A percentile compares a stretch with the other conserved stretches of the same genome.
Evolutionary conservation across 768 basidiomycete genomes (phyloP).

Genomic region (Lactifluus piperatus): DNA sequence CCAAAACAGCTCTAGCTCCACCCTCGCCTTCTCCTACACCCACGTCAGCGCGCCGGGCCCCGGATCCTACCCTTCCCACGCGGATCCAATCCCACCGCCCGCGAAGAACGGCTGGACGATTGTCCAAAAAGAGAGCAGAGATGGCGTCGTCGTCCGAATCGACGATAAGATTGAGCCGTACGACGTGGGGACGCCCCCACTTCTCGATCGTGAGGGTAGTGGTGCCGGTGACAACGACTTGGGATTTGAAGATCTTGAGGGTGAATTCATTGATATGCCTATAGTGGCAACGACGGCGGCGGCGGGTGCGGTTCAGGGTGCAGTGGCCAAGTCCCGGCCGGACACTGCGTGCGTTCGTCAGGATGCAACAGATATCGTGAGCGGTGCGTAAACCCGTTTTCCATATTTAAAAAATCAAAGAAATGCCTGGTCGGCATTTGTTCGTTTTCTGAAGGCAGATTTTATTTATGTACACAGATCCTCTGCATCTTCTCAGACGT

Average conservation of each 20-base stretch:
- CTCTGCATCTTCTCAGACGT: constrained; percentile 14
- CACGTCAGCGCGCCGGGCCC: constrained; percentile 20
- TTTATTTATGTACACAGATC: constrained; percentile 9
- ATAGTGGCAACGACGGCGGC: background rate
- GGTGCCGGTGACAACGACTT: constrained; percentile 8
- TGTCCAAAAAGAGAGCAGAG: constrained; percentile 4
- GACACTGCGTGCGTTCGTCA: constrained; percentile 8
- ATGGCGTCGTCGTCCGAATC: background rate
- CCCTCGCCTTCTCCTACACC: constrained; percentile 21
- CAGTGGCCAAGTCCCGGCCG: background rate
- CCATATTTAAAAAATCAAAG: background rate
- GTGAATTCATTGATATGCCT: constrained; percentile 17
- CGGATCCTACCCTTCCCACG: constrained; percentile 14
- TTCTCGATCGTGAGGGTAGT: background rate
- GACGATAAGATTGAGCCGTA: background rate
- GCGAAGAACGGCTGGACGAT: constrained; percentile 20
- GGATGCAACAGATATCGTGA: constrained; percentile 20
- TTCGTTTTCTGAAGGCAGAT: background rate
- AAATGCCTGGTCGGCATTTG: background rate
- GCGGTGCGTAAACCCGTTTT: constrained; percentile 3
- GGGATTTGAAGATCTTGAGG: constrained; percentile 14
- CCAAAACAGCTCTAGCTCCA: constrained; percentile 18
- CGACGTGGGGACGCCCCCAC: background rate
- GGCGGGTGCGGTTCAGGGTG: no score
- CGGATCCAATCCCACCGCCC: constrained; percentile 7